Percentiles rank a stretch among this genome's conserved stretches.
Evolutionary conservation across 23 red algal species (phyloP).

Genomic region (Pyropia haitanensis): DNA sequence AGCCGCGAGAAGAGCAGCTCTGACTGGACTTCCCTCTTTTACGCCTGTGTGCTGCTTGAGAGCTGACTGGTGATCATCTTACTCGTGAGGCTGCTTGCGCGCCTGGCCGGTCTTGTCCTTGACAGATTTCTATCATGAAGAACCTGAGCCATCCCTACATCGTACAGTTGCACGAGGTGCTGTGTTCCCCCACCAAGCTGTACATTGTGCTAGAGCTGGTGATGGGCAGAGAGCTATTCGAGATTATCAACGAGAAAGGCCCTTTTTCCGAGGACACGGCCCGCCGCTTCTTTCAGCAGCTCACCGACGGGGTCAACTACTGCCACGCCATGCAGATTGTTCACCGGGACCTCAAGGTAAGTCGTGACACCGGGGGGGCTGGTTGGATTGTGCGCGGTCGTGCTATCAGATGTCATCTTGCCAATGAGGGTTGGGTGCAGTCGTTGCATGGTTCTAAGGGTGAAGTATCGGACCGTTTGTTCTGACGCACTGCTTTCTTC

Average conservation of each 20-base stretch:
- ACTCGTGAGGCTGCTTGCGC: neutral
- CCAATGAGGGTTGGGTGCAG: no score
- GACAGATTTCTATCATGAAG: slow-evolving; percentile 64
- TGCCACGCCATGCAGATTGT: slow-evolving; percentile 65
- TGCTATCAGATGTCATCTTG: no score
- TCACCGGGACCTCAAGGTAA: slow-evolving; percentile 82
- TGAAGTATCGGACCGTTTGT: no score
- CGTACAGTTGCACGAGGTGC: slow-evolving; percentile 68
- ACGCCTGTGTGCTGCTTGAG: no score
- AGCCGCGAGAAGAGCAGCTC: no score
- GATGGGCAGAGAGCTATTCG: slow-evolving; percentile 57
- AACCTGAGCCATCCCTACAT: slow-evolving; percentile 60
- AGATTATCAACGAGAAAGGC: slow-evolving; percentile 43
- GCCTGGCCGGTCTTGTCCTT: neutral
- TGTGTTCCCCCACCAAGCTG: slow-evolving; percentile 41
- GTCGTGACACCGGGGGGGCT: no score
- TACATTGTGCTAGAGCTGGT: slow-evolving; percentile 90
- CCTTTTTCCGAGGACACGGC: slow-evolving; percentile 31
- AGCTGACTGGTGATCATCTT: no score
- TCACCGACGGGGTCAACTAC: slow-evolving; percentile 74
- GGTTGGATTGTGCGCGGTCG: no score
- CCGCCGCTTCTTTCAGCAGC: slow-evolving; percentile 63
- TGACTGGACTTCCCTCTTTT: no score
- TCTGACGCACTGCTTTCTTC: no score
- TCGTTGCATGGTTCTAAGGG: no score